Evolutionary conservation across 306 rosid species (phyloP).

Genomic region (Clitoria ternatea): DNA sequence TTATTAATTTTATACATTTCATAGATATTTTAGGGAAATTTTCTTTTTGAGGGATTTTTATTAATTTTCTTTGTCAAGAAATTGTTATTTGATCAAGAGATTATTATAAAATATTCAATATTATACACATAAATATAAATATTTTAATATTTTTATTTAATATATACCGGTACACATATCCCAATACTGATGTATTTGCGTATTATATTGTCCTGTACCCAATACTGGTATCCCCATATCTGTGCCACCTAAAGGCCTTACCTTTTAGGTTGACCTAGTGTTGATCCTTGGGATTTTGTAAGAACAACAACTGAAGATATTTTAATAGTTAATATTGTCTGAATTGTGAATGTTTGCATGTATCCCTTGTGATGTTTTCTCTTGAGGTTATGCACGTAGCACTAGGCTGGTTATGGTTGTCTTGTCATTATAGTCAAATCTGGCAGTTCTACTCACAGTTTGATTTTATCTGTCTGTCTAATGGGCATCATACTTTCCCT

Average conservation of each 20-base stretch:
- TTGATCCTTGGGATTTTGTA: not conserved
- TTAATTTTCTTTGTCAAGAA: too few species aligned
- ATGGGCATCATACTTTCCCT: not conserved
- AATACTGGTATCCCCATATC: too few species aligned
- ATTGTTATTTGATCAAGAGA: too few species aligned
- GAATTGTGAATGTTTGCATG: not conserved
- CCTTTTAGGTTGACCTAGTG: not conserved
- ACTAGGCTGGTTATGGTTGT: constrained; percentile 13
- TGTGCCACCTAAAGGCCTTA: not conserved
- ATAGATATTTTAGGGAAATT: too few species aligned
- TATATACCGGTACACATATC: too few species aligned
- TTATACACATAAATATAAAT: too few species aligned
- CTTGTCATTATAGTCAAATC: constrained; percentile 19
- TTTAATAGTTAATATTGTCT: not conserved
- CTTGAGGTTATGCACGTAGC: not conserved
- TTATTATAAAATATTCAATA: too few species aligned
- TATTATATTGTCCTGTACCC: too few species aligned
- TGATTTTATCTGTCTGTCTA: constrained; percentile 16
- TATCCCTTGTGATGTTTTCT: not conserved
- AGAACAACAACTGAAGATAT: not conserved
- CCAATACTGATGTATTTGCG: too few species aligned
- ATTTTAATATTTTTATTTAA: too few species aligned
- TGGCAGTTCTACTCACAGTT: not conserved
- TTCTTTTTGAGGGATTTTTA: too few species aligned
- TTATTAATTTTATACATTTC: too few species aligned